These are phyloP conservation scores for Penicillium coprophilum DNA, from an alignment of 495 filamentous ascomycete species.

Conservation along the genomic window DNA sequence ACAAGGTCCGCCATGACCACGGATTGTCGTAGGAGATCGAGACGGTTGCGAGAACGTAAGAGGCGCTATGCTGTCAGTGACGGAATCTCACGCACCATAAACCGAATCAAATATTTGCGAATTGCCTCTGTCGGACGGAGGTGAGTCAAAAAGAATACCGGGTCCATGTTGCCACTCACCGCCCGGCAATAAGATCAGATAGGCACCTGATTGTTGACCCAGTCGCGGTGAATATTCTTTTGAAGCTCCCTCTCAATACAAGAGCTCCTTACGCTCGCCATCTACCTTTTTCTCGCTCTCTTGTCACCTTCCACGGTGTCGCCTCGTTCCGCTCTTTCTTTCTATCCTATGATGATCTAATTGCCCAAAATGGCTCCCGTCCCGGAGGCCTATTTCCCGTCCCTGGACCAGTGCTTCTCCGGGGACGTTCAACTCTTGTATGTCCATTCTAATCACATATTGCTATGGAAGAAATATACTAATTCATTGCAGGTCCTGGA, in stretches of 20 bases:
- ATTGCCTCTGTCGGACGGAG: background rate
- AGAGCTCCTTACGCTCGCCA: slow-evolving; percentile 8
- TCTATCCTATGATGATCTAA: slow-evolving; percentile 52
- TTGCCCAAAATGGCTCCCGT: slow-evolving; percentile 67
- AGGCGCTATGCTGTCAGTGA: slow-evolving; percentile 17
- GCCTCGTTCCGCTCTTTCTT: slow-evolving; percentile 15
- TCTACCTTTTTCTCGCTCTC: slow-evolving; percentile 11
- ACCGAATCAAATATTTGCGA: background rate
- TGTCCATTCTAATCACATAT: slow-evolving; percentile 20
- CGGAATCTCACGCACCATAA: background rate
- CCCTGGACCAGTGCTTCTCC: slow-evolving; percentile 62
- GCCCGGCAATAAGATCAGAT: slow-evolving; percentile 40
- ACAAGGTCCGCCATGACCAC: slow-evolving; percentile 53
- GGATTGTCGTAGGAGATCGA: slow-evolving; percentile 3
- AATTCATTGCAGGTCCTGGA: slow-evolving; percentile 65
- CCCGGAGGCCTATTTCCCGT: slow-evolving; percentile 59
- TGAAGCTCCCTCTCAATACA: slow-evolving; percentile 15
- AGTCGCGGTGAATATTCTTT: slow-evolving; percentile 21
- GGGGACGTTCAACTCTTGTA: slow-evolving; percentile 61
- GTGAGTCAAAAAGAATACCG: slow-evolving; percentile 21
- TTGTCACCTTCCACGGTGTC: slow-evolving; percentile 9
- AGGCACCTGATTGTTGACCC: slow-evolving; percentile 24
- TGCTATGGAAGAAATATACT: slow-evolving; percentile 12
- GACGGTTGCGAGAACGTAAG: background rate
- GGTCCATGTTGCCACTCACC: slow-evolving; percentile 25